Base-by-base conservation (phyloP, 768 basidiomycete species). In the Naganishia kalamii region DNA sequence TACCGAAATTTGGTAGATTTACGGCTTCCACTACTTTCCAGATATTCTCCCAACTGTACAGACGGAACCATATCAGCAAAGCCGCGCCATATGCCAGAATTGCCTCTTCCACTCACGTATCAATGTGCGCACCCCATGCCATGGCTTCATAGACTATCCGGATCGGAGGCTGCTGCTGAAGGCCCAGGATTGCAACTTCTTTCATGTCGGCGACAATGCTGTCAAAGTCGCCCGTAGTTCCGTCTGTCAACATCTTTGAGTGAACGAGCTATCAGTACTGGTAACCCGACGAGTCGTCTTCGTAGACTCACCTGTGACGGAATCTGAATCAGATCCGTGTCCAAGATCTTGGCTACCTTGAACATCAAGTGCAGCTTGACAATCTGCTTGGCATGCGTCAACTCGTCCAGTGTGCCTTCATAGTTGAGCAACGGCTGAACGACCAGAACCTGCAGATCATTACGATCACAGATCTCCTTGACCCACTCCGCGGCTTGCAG, bases 1-100 rank as follows among this genome's bases (percentile, higher is more conserved):
- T 57, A 6, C 80, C 80, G 40, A 81, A 71, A 65, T 81, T 81
- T n/a, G 73, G 71, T 33, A 74, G 70, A 64, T 78, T 70, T 13
- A 74, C 78, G 3, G 60, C 54, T 59, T 73, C 71, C 3, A 81
- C 77, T 25, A 80, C 77, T 19, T 78, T 71, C 78, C 78, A 81
- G 4, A 77, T 79, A 46, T 79, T 72, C 61, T 77, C 72, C 80
- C 80, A 81, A 17, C 60, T 57, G 12, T 19, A 4, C 33, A 32
- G 15, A n/a, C 37, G 15, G 3, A 57, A 13, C 17, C 23, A 27
- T 35, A 33, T 57, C 54, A 57, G 54, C 15, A n/a, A n/a, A n/a
- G n/a, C n/a, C n/a, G n/a, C n/a, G n/a, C n/a, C n/a, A n/a, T n/a
- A n/a, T n/a, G n/a, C n/a, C n/a, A n/a, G n/a, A n/a, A n/a, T n/a